Conservation (phyloP, 371 early-diverging fungal species). For the Conidiobolus incongruus region DNA sequence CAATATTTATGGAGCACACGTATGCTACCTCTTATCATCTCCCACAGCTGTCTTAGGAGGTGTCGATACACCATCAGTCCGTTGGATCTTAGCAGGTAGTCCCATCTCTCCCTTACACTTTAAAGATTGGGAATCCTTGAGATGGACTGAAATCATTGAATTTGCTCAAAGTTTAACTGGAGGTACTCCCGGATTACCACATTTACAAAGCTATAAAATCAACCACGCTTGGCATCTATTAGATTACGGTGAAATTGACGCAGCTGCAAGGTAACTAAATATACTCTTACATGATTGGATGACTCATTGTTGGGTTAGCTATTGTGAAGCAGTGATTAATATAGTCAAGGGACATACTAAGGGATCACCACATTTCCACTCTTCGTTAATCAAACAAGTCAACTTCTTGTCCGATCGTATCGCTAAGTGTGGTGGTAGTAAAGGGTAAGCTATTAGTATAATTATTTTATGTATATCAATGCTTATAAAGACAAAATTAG, state of each 20-base stretch:
- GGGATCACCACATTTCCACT: conserved; percentile 54
- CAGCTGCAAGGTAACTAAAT: conserved; percentile 26
- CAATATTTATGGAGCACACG: conserved; percentile 49
- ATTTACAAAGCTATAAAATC: conserved; percentile 75
- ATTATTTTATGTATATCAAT: neutral
- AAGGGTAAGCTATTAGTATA: conserved; percentile 15
- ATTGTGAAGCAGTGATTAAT: conserved; percentile 48
- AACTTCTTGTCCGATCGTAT: conserved; percentile 21
- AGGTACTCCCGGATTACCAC: conserved; percentile 35
- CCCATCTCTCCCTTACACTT: conserved; percentile 10
- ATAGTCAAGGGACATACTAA: conserved; percentile 44
- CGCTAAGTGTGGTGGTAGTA: conserved; percentile 14
- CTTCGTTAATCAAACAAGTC: conserved; percentile 31
- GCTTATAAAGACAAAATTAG: neutral
- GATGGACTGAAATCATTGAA: conserved; percentile 63
- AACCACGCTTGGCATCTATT: conserved; percentile 58
- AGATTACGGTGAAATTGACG: conserved; percentile 47
- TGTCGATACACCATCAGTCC: conserved; percentile 23
- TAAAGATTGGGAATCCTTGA: conserved; percentile 22
- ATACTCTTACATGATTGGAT: neutral
- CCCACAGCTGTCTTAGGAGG: conserved; percentile 27
- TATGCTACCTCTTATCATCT: conserved; percentile 56
- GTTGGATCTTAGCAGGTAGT: conserved; percentile 34
- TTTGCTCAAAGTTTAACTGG: conserved; percentile 29
- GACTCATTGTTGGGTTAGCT: conserved; percentile 11